These are phyloP conservation scores for Nelumbo lutea DNA, from an alignment of 164 flowering plant genomes.

Conservation along the genomic window DNA sequence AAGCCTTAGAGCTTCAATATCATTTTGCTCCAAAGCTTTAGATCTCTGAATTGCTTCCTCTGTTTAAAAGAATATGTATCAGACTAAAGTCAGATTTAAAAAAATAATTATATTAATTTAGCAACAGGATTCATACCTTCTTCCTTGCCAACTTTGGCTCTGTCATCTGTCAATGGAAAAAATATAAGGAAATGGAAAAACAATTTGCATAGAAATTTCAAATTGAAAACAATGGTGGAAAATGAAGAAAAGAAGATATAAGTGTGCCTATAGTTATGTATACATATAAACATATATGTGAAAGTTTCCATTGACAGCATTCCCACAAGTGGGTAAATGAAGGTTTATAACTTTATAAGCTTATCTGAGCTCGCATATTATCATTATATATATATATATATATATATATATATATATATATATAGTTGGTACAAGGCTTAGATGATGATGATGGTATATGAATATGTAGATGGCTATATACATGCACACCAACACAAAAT, in stretches of 20 bases:
- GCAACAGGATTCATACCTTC: conserved; percentile 46
- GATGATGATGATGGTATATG: background rate
- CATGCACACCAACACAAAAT: too few relatives aligned
- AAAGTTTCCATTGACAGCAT: background rate
- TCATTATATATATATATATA: too few relatives aligned
- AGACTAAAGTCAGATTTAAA: background rate
- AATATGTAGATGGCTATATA: too few relatives aligned
- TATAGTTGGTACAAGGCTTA: too few relatives aligned
- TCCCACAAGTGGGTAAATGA: background rate
- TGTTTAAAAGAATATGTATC: conserved; percentile 14
- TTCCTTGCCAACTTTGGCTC: conserved; percentile 61
- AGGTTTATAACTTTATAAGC: background rate
- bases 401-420: too few relatives aligned
- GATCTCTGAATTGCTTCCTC: conserved; percentile 84
- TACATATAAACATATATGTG: background rate
- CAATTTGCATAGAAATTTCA: conserved; percentile 1
- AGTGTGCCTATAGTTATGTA: background rate
- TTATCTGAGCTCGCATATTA: too few relatives aligned
- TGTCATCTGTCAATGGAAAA: conserved; percentile 42
- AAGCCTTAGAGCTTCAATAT: conserved; percentile 55
- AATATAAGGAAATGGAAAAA: background rate
- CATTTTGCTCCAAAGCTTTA: conserved; percentile 65
- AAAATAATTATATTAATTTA: background rate
- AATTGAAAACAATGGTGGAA: background rate
- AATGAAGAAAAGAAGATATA: background rate